Percentiles rank a stretch among this genome's conserved stretches.
Evolutionary conservation across 129 eudicot genomes (phyloP).

Genomic region (Ambrosia trifida): DNA sequence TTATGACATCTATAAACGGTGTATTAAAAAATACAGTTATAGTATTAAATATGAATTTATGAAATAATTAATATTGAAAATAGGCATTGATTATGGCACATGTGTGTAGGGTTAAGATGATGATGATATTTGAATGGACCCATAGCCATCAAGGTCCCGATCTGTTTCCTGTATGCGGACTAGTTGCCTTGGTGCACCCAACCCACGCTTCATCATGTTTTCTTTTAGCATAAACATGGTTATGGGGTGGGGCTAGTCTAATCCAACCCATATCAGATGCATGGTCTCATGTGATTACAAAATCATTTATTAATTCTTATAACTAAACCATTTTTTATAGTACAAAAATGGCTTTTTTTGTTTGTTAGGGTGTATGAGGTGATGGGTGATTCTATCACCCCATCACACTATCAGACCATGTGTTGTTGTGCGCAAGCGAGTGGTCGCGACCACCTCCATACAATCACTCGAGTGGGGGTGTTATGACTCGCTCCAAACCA

Average conservation of each 20-base stretch:
- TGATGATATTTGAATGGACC: slow-evolving; percentile 34
- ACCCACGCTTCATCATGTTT: slow-evolving; percentile 41
- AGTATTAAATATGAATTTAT: slow-evolving; percentile 12
- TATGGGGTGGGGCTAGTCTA: slow-evolving; percentile 24
- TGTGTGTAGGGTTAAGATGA: slow-evolving; percentile 39
- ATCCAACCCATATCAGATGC: slow-evolving; percentile 23
- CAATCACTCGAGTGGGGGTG: no score
- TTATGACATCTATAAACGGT: background rate
- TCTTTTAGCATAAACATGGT: slow-evolving; percentile 33
- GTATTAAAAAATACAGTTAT: slow-evolving; percentile 13
- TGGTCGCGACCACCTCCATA: no score
- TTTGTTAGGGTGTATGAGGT: no score
- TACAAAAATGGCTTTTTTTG: background rate
- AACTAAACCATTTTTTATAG: background rate
- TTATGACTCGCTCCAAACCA: no score
- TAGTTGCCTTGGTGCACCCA: slow-evolving; percentile 42
- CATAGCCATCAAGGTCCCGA: slow-evolving; percentile 41
- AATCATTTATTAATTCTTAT: background rate
- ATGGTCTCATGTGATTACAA: slow-evolving; percentile 33
- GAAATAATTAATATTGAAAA: slow-evolving; percentile 18
- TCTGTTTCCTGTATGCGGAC: slow-evolving; percentile 37
- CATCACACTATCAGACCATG: no score
- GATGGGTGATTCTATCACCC: no score
- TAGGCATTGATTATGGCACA: slow-evolving; percentile 36
- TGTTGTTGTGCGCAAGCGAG: no score